Base-by-base conservation (phyloP, 2,329 filamentous ascomycete species). In the Aspergillus thermomutatus region DNA sequence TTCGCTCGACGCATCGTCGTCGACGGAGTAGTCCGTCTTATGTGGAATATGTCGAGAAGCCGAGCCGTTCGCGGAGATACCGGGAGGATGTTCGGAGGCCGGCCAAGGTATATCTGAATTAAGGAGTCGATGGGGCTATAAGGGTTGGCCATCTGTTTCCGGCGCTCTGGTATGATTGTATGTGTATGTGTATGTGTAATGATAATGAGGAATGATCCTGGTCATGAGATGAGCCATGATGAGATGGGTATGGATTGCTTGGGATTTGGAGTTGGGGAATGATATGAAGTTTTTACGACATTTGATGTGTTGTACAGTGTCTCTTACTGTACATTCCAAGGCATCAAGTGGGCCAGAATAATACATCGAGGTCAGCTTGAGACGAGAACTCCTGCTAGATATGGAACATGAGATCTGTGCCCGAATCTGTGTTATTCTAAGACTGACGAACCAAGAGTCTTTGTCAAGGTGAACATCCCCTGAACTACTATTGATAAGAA, bases 21-120 rank as follows among this genome's bases (percentile, higher is more conserved):
- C 61, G 63, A 37, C 60, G 68, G 41, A 65, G 67, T 23, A 65
- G 67, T 26, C 59, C 61, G 7, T 65, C 65, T 1, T 64, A 64
- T 26, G 64, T 69, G 21, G 69, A 69, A 4, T 72, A 72, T 61
- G 60, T 70, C 11, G 71, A 73, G 59, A 71, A 73, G 53, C 63
- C 69, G 23, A 40, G 56, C 11, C 62, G 67, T 37, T 58, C 59
- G 40, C 62, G 67, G 21, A 52, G 61, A 41, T 64, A 70, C 59
- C 63, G 64, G 23, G 62, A 66, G 43, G 66, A 71, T 46, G 64
- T 74, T 50, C 64, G 70, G 48, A 64, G 69, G 40, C 73, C 73
- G n/a, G 61, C 70, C 4, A 75, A 66, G 64, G 69, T 74, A 21
- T 75, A 75, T 67, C 45, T 72, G 26, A 66, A 55, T 43, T 67